These are phyloP conservation scores for Petunia secreta DNA, from an alignment of 257 asterid genomes.

Conservation along the genomic window DNA sequence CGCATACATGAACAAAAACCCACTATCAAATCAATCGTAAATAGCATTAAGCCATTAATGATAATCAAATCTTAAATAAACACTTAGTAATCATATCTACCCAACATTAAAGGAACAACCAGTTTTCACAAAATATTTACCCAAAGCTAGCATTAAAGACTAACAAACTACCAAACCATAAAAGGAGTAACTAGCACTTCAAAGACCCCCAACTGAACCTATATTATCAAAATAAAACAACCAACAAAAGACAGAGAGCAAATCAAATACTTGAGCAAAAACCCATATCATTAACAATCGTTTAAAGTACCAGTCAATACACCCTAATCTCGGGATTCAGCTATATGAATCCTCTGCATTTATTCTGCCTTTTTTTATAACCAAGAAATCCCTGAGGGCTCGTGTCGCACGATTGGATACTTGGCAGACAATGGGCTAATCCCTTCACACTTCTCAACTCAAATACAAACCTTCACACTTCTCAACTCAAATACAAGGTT, in stretches of 20 bases:
- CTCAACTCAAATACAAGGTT: no score
- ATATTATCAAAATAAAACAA: neutral
- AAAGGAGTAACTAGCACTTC: neutral
- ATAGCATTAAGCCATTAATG: neutral
- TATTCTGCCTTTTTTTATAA: neutral
- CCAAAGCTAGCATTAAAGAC: neutral
- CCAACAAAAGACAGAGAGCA: neutral
- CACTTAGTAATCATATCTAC: neutral
- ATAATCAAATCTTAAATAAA: neutral
- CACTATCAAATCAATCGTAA: neutral
- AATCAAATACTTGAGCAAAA: neutral
- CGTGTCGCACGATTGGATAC: no score
- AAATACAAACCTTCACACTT: no score
- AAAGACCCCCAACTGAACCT: neutral
- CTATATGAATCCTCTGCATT: neutral
- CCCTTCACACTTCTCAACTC: no score
- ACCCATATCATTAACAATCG: slow-evolving; percentile 17
- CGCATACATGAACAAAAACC: neutral
- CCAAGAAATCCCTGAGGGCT: no score
- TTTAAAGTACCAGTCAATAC: neutral
- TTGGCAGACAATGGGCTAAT: no score
- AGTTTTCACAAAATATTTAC: neutral
- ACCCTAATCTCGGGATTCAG: neutral
- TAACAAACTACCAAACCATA: neutral
- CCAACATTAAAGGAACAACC: neutral